A percentile compares a stretch with the other conserved stretches of the same genome.
phyloP scores from a whole-genome alignment of 805 yeast species.

The Candida sphagnicola region DNA sequence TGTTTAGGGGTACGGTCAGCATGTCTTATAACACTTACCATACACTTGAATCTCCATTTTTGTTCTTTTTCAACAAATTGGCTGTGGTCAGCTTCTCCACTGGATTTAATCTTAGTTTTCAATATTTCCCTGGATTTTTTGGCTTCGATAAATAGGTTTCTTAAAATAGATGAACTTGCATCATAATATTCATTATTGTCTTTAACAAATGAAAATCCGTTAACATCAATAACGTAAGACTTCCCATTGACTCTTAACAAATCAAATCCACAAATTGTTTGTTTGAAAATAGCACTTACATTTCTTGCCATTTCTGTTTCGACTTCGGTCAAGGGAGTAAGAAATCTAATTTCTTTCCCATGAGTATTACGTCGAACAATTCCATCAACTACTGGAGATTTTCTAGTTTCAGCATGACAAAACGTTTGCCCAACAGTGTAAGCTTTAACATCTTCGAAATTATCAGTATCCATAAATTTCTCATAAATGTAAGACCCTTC shows the following conservation, averaged over 20 bases:
- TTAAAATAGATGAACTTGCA: conserved; percentile 69
- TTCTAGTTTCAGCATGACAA: conserved; percentile 98
- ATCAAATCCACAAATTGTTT: conserved; percentile 97
- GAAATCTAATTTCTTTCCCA: conserved; percentile 92
- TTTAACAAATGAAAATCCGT: conserved; percentile 96
- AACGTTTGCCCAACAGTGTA: conserved; percentile 89
- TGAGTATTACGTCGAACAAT: conserved; percentile 95
- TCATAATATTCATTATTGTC: conserved; percentile 87
- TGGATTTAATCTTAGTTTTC: conserved; percentile 34
- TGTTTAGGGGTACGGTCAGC: conserved; percentile 99
- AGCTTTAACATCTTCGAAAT: conserved; percentile 97
- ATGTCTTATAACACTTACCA: conserved; percentile 88
- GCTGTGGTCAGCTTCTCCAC: conserved; percentile 29
- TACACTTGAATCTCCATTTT: conserved; percentile 95
- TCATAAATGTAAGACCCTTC: conserved; percentile 92
- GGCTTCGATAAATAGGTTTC: conserved; percentile 65
- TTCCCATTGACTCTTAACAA: conserved; percentile 82
- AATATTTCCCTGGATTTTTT: conserved; percentile 38
- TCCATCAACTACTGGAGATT: conserved; percentile 99
- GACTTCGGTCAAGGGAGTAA: conserved; percentile 70
- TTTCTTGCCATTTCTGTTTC: conserved; percentile 79
- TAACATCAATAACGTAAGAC: conserved; percentile 93
- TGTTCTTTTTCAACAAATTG: conserved; percentile 63
- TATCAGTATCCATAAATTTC: conserved; percentile 95
- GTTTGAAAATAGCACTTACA: conserved; percentile 75